These are phyloP conservation scores for Diaporthe capsici DNA, from an alignment of 2,329 filamentous ascomycete genomes.

Conservation along the genomic window DNA sequence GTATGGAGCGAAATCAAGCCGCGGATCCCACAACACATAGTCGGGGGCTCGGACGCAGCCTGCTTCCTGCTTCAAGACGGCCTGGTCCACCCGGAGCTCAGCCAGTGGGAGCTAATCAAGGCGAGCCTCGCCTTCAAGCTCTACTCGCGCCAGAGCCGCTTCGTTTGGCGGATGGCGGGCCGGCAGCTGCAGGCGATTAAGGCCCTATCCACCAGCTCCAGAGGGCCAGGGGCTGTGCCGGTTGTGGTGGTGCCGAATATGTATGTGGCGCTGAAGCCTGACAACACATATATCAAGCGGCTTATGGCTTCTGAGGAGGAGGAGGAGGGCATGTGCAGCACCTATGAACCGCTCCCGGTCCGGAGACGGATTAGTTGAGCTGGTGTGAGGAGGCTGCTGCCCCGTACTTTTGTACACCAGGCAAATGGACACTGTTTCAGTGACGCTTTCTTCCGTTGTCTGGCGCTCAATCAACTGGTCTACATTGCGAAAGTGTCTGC, in stretches of 20 bases:
- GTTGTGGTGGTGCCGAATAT: slow-evolving; percentile 54
- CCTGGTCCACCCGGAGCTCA: slow-evolving; percentile 49
- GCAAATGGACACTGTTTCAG: background rate
- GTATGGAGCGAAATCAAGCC: slow-evolving; percentile 60
- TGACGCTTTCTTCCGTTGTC: background rate
- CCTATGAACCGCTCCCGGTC: background rate
- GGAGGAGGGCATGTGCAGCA: background rate
- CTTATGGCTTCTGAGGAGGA: slow-evolving; percentile 41
- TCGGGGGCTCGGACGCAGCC: background rate
- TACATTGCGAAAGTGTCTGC: background rate
- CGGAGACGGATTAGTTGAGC: background rate
- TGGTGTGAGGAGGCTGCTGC: background rate
- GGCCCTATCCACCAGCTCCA: slow-evolving; percentile 46
- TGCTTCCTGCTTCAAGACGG: slow-evolving; percentile 43
- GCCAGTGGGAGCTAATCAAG: slow-evolving; percentile 64
- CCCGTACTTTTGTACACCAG: background rate
- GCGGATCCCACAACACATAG: slow-evolving; percentile 42
- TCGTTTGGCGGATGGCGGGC: slow-evolving; percentile 66
- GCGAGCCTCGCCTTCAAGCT: slow-evolving; percentile 63
- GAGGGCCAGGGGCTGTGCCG: slow-evolving; percentile 35
- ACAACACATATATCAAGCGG: slow-evolving; percentile 48
- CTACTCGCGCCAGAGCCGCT: slow-evolving; percentile 49
- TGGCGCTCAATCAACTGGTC: background rate
- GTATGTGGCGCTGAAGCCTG: slow-evolving; percentile 55
- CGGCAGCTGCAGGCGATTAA: slow-evolving; percentile 65